Conservation (phyloP, 768 basidiomycete species). For the Hygrophoropsis aurantiaca region DNA sequence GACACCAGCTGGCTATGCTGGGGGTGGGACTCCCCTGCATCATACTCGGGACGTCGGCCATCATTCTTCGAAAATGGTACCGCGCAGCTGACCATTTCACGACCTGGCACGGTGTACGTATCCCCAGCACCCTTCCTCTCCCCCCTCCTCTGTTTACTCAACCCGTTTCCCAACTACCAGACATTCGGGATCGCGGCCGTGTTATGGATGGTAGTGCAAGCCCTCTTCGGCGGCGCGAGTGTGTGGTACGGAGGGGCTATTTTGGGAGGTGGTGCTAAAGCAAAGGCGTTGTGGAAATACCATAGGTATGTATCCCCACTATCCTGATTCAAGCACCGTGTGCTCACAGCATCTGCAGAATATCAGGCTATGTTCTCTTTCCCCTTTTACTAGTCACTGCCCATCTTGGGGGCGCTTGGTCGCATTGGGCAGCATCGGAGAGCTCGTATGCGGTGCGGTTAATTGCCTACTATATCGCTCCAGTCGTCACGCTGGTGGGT, state of each 20-base stretch:
- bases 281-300: conserved; percentile 81
- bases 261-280: conserved; percentile 71
- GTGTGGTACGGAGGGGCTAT: conserved; percentile 72
- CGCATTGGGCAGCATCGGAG: conserved; percentile 50
- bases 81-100: conserved; percentile 57
- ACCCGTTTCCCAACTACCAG: conserved; percentile 34
- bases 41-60: conserved; percentile 56
- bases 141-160: neutral
- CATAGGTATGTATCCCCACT: conserved; percentile 52
- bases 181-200: conserved; percentile 64
- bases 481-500: conserved; percentile 41
- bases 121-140: neutral
- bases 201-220: conserved; percentile 61
- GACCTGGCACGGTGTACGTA: conserved; percentile 73
- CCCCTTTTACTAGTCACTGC: conserved; percentile 59
- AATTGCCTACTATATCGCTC: conserved; percentile 56
- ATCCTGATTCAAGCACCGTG: conserved; percentile 1
- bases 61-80: conserved; percentile 60
- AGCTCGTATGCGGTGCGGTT: conserved; percentile 40
- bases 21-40: conserved; percentile 56
- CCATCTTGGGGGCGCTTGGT: conserved; percentile 72
- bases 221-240: conserved; percentile 65
- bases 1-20: conserved; percentile 68
- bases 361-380: conserved; percentile 75
- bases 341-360: conserved; percentile 32